These are phyloP conservation scores for Abrus pulchellus DNA, from an alignment of 306 rosid species.

Conservation along the genomic window DNA sequence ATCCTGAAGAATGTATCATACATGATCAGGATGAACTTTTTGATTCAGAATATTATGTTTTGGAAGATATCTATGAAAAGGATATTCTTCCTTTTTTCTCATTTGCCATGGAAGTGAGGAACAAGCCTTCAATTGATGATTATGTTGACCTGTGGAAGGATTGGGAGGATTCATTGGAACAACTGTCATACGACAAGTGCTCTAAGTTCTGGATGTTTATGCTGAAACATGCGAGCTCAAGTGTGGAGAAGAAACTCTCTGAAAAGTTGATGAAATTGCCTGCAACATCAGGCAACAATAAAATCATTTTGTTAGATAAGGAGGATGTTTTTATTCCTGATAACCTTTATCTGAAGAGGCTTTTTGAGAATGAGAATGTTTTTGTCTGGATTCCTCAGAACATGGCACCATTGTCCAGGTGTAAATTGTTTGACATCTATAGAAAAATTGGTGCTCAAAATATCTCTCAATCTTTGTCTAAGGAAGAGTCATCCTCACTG, in stretches of 20 bases:
- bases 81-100: slow-evolving; percentile 58
- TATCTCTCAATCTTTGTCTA: slow-evolving; percentile 63
- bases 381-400: slow-evolving; percentile 81
- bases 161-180: slow-evolving; percentile 63
- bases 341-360: slow-evolving; percentile 67
- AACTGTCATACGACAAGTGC: slow-evolving; percentile 58
- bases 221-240: slow-evolving; percentile 44
- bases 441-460: slow-evolving; percentile 62
- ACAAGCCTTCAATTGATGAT: slow-evolving; percentile 60
- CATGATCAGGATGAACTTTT: slow-evolving; percentile 67
- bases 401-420: slow-evolving; percentile 48
- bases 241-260: slow-evolving; percentile 44
- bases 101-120: slow-evolving; percentile 52
- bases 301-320: slow-evolving; percentile 55
- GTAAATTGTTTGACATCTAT: slow-evolving; percentile 58
- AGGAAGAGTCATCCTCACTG: slow-evolving; percentile 47
- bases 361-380: slow-evolving; percentile 56
- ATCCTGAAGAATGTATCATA: slow-evolving; percentile 61
- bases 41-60: slow-evolving; percentile 52
- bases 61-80: slow-evolving; percentile 55
- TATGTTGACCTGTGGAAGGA: slow-evolving; percentile 69
- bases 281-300: slow-evolving; percentile 43
- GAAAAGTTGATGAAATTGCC: slow-evolving; percentile 66
- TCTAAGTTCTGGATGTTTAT: slow-evolving; percentile 71
- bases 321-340: slow-evolving; percentile 67